A percentile compares a stretch with the other conserved stretches of the same genome.
Evolutionary conservation across 306 rosid genomes (phyloP).

Genomic region (Argentina anserina): DNA sequence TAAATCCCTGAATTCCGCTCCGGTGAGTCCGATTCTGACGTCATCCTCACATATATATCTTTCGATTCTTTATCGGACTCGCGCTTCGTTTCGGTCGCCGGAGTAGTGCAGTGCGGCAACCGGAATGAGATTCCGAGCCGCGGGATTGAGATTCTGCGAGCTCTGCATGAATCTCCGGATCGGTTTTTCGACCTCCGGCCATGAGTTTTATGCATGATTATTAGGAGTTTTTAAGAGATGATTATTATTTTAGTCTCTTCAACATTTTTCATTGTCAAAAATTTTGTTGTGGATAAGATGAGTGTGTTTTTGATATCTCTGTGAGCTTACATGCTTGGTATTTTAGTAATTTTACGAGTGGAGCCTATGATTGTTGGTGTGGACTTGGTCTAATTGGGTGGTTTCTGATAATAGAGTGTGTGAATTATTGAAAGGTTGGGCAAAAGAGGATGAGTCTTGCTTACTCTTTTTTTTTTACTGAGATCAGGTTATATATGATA

Average conservation of each 20-base stretch:
- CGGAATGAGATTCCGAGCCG: neutral
- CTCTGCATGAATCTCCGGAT: neutral
- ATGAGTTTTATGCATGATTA: too few species aligned
- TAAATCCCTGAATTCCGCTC: constrained; percentile 9
- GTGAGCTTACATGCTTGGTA: neutral
- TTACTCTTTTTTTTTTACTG: too few species aligned
- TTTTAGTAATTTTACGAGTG: neutral
- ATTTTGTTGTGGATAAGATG: neutral
- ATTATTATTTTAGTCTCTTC: too few species aligned
- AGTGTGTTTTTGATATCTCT: constrained; percentile 1
- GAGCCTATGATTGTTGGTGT: neutral
- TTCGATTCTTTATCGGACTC: neutral
- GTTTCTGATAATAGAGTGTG: neutral
- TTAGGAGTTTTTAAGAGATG: too few species aligned
- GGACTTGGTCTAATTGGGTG: constrained; percentile 25
- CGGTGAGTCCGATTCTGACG: constrained; percentile 13
- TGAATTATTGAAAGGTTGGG: neutral
- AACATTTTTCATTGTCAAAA: too few species aligned
- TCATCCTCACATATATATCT: neutral
- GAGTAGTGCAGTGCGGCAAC: neutral
- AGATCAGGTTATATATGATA: neutral
- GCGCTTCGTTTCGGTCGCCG: constrained; percentile 20
- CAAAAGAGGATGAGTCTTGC: neutral
- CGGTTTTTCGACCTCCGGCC: too few species aligned
- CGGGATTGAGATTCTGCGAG: neutral